Evolutionary conservation across 176 grass and related monocot species (phyloP).

Genomic region (Carex littledalei): DNA sequence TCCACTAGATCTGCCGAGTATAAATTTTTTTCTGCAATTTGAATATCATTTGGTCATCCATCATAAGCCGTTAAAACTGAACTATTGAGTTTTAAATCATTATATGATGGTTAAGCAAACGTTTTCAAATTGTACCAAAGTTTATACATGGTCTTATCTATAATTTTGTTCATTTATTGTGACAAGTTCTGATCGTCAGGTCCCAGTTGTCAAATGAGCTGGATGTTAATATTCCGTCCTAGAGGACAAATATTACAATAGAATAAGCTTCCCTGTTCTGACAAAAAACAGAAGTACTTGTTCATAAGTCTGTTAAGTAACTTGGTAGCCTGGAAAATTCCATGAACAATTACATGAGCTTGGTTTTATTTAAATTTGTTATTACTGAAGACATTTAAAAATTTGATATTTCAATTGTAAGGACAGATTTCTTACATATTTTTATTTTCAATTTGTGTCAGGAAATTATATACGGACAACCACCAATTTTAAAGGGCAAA

Average conservation of each 20-base stretch:
- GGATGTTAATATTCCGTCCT: background rate
- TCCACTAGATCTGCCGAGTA: background rate
- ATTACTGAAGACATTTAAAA: background rate
- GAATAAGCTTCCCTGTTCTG: background rate
- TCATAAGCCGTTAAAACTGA: background rate
- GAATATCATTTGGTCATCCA: background rate
- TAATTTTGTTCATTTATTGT: background rate
- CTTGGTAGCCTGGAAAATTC: background rate
- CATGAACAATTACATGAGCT: background rate
- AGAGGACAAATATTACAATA: background rate
- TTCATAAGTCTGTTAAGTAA: background rate
- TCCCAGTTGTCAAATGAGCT: background rate
- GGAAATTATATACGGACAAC: slow-evolving; percentile 17
- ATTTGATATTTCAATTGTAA: background rate
- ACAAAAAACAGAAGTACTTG: background rate
- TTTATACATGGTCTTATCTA: background rate
- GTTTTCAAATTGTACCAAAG: background rate
- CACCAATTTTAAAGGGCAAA: slow-evolving; percentile 3
- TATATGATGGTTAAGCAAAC: background rate
- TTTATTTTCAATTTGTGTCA: background rate
- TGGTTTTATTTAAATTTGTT: background rate
- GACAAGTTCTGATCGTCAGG: background rate
- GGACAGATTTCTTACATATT: background rate
- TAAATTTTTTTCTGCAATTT: background rate
- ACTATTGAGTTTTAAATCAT: background rate